Evolutionary conservation across 768 basidiomycete genomes (phyloP), one percentile per base, ranked within the genome.

Genomic region (Psilocybe tampanensis): DNA sequence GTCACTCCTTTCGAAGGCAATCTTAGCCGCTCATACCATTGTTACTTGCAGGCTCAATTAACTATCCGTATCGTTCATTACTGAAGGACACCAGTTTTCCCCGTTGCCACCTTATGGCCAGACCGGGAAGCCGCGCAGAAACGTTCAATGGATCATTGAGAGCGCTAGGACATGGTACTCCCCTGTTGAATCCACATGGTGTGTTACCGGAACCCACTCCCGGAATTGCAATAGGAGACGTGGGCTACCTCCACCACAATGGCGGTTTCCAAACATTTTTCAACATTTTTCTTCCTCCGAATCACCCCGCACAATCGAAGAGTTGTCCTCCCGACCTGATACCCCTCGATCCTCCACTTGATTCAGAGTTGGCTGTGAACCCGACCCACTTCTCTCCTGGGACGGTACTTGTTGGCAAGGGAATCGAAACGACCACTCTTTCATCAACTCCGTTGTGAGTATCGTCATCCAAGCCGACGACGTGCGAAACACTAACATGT

Each of bases 181-280:
- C 42, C 13, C 43, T 56, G 55, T 0, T 55, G 56, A 36, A 36
- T 9, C 29, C 29, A 29, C 9, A 29, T 53, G 56, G 15, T 22
- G 53, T 29, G 9, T 54, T 4, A 43, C 12, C 15, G 32, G 47
- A 33, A 58, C 61, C 5, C 13, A 54, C 29, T 21, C 42, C 22
- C 44, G 62, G 64, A 1, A 22, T 58, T 21, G n/a, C 18, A 21
- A 61, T 65, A 26, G 62, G 64, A 18, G 64, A 65, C 33, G 56
- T 65, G 22, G 62, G 61, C 22, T 41, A 48, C 19, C 26, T 63
- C 15, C 41, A 33, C 2, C 12, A n/a, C 3, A 29, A 48, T 4
- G 47, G 47, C 26, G 15, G 33, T 18, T 33, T 48, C 9, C 3
- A 47, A n/a, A 32, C n/a, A 24, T 15, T 32, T 19, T 48, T 48